Conservation (phyloP, 1,139 yeast species). For the Zhuliangozyma blackwelliae region DNA sequence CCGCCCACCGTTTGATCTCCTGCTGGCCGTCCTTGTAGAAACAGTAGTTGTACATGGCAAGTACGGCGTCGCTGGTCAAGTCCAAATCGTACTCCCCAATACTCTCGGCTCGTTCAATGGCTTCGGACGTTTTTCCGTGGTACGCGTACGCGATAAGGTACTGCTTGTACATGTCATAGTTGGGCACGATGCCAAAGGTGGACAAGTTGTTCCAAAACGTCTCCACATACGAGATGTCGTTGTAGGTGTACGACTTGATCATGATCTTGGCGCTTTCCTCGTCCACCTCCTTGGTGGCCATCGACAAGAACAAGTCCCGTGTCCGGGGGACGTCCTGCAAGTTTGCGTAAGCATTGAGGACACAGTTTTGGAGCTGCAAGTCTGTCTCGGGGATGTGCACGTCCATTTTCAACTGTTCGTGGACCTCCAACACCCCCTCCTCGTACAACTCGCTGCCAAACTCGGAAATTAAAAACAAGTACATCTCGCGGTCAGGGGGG, state of each 20-base stretch:
- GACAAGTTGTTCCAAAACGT: constrained; percentile 63
- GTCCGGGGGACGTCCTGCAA: constrained; percentile 59
- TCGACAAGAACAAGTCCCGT: constrained; percentile 57
- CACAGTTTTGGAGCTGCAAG: constrained; percentile 54
- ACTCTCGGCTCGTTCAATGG: constrained; percentile 47
- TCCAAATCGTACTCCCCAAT: constrained; percentile 52
- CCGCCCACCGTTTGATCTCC: constrained; percentile 53
- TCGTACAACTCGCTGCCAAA: constrained; percentile 61
- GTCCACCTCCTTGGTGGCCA: constrained; percentile 56
- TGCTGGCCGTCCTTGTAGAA: constrained; percentile 44
- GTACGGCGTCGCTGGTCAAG: constrained; percentile 48
- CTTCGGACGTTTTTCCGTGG: constrained; percentile 58
- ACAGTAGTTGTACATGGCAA: constrained; percentile 60
- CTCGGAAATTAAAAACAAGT: constrained; percentile 53
- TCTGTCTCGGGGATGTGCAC: constrained; percentile 52
- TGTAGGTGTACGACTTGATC: constrained; percentile 62
- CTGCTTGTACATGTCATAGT: constrained; percentile 54
- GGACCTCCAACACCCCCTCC: constrained; percentile 66
- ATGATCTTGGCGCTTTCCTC: constrained; percentile 68
- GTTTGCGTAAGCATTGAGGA: constrained; percentile 64
- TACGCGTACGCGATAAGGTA: constrained; percentile 72
- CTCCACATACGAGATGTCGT: constrained; percentile 56
- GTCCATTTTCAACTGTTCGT: constrained; percentile 65
- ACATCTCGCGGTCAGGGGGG: constrained; percentile 69
- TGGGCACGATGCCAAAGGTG: constrained; percentile 50